These are phyloP conservation scores for Chaetomium tenue DNA, from an alignment of 495 filamentous ascomycete genomes.

Conservation along the genomic window DNA sequence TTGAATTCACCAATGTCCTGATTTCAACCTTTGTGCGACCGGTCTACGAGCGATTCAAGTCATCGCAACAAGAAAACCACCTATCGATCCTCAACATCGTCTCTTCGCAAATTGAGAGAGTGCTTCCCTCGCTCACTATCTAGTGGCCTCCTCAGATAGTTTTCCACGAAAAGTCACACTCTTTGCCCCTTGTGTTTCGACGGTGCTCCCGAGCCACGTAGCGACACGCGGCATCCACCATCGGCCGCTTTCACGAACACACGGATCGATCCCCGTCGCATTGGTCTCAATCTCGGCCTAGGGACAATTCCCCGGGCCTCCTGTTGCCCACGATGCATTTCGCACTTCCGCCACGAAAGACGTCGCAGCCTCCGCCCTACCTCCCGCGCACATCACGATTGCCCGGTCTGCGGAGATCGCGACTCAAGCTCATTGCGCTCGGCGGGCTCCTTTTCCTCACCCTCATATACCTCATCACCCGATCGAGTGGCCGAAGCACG, in stretches of 20 bases:
- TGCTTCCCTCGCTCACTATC: neutral
- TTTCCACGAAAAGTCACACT: neutral
- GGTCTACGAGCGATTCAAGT: neutral
- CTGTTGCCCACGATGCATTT: conserved; percentile 69
- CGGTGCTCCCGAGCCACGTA: neutral
- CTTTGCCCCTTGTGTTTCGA: neutral
- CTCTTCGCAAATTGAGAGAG: neutral
- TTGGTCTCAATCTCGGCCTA: conserved; percentile 15
- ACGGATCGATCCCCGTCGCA: neutral
- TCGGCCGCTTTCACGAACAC: neutral
- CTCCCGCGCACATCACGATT: conserved; percentile 58
- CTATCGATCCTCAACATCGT: neutral
- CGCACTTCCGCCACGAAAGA: conserved; percentile 81
- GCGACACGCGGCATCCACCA: neutral
- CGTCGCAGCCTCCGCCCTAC: conserved; percentile 64
- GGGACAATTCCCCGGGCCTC: conserved; percentile 15
- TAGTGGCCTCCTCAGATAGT: neutral
- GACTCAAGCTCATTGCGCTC: conserved; percentile 62
- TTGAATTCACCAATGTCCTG: neutral
- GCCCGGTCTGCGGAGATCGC: conserved; percentile 61
- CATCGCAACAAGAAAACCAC: neutral
- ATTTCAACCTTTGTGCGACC: conserved; percentile 1
- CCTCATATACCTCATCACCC: conserved; percentile 61
- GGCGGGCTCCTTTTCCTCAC: conserved; percentile 55
- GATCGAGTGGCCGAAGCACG: conserved; percentile 34